Conservation (phyloP, 495 filamentous ascomycete species). For the Aspergillus sclerotioniger region DNA sequence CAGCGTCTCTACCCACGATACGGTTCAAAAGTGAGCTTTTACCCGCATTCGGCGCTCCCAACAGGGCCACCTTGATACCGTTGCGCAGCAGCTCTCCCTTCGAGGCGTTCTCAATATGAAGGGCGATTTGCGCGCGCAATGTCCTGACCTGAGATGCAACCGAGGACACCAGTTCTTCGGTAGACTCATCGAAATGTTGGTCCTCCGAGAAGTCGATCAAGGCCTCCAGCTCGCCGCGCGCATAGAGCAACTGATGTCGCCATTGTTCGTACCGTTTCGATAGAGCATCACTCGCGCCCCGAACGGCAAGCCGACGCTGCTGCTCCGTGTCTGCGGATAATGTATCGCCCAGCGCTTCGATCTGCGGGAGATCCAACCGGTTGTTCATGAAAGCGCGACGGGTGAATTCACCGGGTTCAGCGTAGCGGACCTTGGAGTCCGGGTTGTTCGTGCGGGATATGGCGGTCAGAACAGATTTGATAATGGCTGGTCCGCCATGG, state of each 20-base stretch:
- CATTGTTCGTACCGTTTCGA: slow-evolving; percentile 81
- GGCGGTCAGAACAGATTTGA: slow-evolving; percentile 77
- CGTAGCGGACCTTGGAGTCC: slow-evolving; percentile 66
- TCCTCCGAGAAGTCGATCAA: slow-evolving; percentile 97
- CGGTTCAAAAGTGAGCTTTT: slow-evolving; percentile 92
- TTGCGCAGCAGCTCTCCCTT: slow-evolving; percentile 81
- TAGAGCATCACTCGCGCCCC: slow-evolving; percentile 67
- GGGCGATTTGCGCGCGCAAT: slow-evolving; percentile 59
- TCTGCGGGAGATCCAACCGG: slow-evolving; percentile 83
- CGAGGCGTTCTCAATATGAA: slow-evolving; percentile 72
- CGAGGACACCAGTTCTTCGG: slow-evolving; percentile 63
- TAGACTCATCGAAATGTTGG: slow-evolving; percentile 92
- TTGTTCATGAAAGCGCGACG: slow-evolving; percentile 86
- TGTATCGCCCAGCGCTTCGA: slow-evolving; percentile 85
- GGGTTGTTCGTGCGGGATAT: slow-evolving; percentile 52
- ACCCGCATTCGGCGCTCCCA: slow-evolving; percentile 91
- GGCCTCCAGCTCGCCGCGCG: slow-evolving; percentile 88
- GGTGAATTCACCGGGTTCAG: slow-evolving; percentile 95
- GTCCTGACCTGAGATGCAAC: slow-evolving; percentile 61
- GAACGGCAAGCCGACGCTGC: slow-evolving; percentile 81
- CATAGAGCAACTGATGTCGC: slow-evolving; percentile 73
- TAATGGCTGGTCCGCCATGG: slow-evolving; percentile 86
- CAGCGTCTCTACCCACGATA: slow-evolving; percentile 89
- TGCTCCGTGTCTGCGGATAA: slow-evolving; percentile 89
- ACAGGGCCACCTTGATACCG: slow-evolving; percentile 79